Percentiles rank a stretch among this genome's conserved stretches.
Conservation (phyloP, 2,329 filamentous ascomycete species). For the Diplodia seriata region DNA sequence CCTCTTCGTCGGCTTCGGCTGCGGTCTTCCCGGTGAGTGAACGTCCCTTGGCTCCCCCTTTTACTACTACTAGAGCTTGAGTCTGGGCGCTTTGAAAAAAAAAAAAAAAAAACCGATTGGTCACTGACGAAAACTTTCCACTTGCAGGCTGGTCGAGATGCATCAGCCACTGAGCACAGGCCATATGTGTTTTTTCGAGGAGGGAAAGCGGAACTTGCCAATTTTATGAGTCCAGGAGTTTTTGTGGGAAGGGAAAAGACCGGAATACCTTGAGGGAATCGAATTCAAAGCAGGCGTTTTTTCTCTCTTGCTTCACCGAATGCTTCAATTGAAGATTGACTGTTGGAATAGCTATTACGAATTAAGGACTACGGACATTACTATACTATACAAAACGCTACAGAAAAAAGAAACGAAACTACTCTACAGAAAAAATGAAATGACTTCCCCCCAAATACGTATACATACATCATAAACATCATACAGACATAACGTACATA, state of each 20-base stretch:
- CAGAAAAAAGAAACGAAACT: neutral
- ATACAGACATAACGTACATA: conserved; percentile 11
- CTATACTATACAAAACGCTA: conserved; percentile 2
- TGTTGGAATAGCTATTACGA: conserved; percentile 17
- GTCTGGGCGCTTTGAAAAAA: neutral
- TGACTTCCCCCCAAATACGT: conserved; percentile 40
- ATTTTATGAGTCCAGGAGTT: conserved; percentile 8
- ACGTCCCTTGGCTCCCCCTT: too few relatives aligned
- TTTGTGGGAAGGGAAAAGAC: conserved; percentile 9
- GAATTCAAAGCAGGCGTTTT: conserved; percentile 20
- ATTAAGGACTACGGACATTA: conserved; percentile 19
- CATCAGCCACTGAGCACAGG: conserved; percentile 40
- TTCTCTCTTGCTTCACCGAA: neutral
- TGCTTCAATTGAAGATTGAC: conserved; percentile 11
- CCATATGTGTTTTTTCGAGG: too few relatives aligned
- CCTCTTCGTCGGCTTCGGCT: conserved; percentile 74
- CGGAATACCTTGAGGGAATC: conserved; percentile 13
- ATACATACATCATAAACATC: conserved; percentile 28
- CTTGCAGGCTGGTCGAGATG: conserved; percentile 48
- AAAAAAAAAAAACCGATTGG: too few relatives aligned
- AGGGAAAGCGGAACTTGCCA: conserved; percentile 1
- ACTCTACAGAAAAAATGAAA: conserved; percentile 45
- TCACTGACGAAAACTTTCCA: neutral
- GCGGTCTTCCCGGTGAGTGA: conserved; percentile 67
- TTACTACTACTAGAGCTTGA: neutral